A percentile compares a stretch with the other conserved stretches of the same genome.
phyloP scores from a whole-genome alignment of 768 basidiomycete species.

The Russula sp. region DNA sequence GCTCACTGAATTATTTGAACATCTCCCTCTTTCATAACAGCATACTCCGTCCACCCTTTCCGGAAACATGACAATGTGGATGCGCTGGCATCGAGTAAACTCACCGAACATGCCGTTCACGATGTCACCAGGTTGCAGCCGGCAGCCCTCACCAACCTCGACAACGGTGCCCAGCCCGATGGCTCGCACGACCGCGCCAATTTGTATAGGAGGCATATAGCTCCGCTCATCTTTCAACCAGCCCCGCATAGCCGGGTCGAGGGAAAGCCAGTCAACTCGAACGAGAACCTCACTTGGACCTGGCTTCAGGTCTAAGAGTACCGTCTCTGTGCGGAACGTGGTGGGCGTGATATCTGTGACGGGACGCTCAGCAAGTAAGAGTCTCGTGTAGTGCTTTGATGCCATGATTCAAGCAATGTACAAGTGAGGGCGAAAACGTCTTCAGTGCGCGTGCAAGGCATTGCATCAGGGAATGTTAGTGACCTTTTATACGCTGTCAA shows the following conservation, averaged over 20 bases:
- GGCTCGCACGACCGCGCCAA: conserved; percentile 64
- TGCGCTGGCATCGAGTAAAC: conserved; percentile 24
- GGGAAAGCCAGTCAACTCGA: conserved; percentile 67
- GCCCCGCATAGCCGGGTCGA: conserved; percentile 90
- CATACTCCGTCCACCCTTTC: conserved; percentile 76
- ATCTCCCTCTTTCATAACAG: conserved; percentile 48
- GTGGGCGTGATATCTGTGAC: conserved; percentile 58
- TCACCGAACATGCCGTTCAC: conserved; percentile 37
- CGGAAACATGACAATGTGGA: neutral
- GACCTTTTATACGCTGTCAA: neutral
- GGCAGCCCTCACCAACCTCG: conserved; percentile 62
- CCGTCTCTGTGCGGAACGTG: conserved; percentile 63
- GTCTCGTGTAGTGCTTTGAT: conserved; percentile 43
- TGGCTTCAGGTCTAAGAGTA: conserved; percentile 50
- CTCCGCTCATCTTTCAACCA: conserved; percentile 70
- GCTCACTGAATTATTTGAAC: conserved; percentile 53
- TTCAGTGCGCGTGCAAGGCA: too few species aligned
- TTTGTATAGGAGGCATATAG: conserved; percentile 46
- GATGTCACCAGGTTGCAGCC: conserved; percentile 17
- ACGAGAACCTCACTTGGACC: conserved; percentile 58
- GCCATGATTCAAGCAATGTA: neutral
- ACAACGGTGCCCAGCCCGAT: conserved; percentile 65
- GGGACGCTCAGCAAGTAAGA: conserved; percentile 76
- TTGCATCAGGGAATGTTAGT: neutral
- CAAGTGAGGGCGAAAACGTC: neutral